Conservation (phyloP, 2,329 filamentous ascomycete genomes). For the Dryadomyces sulphureus region DNA sequence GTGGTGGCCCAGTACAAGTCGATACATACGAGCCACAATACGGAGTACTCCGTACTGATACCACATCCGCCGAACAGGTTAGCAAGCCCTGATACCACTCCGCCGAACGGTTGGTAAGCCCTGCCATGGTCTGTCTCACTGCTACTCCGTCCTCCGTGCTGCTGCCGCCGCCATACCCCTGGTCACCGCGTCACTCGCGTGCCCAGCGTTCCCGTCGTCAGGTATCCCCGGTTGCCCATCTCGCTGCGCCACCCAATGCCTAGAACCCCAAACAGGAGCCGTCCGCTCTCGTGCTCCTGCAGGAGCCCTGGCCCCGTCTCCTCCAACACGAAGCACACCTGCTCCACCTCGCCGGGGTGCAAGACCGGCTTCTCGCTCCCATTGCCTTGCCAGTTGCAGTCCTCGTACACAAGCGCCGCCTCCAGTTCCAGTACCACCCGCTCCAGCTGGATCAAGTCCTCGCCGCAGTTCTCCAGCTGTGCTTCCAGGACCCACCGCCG, state of each 20-base stretch:
- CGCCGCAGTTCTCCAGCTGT: constrained; percentile 88
- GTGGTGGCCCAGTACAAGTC: no score
- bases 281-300: constrained; percentile 20
- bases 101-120: no score
- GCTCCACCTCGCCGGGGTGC: constrained; percentile 48
- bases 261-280: constrained; percentile 59
- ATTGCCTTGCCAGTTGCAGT: constrained; percentile 39
- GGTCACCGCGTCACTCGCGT: constrained; percentile 21
- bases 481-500: constrained; percentile 69
- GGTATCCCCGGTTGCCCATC: constrained; percentile 77
- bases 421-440: constrained; percentile 40
- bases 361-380: constrained; percentile 33
- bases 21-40: no score
- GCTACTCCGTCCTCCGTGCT: neutral
- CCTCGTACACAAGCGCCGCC: constrained; percentile 32
- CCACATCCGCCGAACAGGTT: no score
- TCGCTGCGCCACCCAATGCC: constrained; percentile 78
- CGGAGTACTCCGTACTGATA: no score
- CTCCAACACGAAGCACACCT: constrained; percentile 48
- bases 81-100: no score
- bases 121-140: no score
- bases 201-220: constrained; percentile 74
- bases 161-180: neutral
- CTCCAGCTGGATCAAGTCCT: constrained; percentile 68
- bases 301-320: constrained; percentile 21